These are phyloP conservation scores for Psidium guajava DNA, from an alignment of 345 rosid genomes.

Conservation along the genomic window DNA sequence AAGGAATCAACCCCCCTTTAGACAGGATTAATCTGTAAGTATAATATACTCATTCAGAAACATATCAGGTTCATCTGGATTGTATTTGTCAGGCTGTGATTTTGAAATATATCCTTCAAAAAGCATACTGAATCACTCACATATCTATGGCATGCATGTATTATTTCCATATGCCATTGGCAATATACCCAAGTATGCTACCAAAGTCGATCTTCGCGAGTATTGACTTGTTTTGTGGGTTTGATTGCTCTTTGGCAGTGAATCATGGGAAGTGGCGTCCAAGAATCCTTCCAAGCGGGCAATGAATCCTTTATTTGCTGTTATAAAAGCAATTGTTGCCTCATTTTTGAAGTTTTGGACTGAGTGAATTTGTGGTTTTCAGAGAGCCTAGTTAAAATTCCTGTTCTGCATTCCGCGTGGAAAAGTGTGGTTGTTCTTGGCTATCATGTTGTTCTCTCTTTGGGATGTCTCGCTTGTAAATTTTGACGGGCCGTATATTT, in stretches of 20 bases:
- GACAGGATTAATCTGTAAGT: constrained; percentile 79
- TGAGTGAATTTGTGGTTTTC: constrained; percentile 16
- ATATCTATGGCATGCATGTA: neutral
- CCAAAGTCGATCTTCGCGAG: neutral
- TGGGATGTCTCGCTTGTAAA: neutral
- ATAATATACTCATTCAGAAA: neutral
- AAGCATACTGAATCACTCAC: neutral
- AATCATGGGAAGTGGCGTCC: constrained; percentile 57
- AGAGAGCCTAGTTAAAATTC: neutral
- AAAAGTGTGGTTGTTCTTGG: neutral
- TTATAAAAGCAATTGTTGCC: constrained; percentile 39
- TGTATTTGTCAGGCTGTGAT: neutral
- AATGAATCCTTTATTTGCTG: constrained; percentile 34
- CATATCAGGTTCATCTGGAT: neutral
- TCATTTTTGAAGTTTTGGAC: constrained; percentile 79
- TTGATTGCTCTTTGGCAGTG: constrained; percentile 26
- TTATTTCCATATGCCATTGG: neutral
- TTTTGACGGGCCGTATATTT: neutral
- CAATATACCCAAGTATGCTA: neutral
- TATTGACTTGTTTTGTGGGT: neutral
- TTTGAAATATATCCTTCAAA: neutral
- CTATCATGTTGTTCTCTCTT: neutral
- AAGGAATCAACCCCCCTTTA: constrained; percentile 33
- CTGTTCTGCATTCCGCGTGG: neutral
- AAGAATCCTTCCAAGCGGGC: constrained; percentile 13